Conservation (phyloP, 1,284 basidiomycete species). For the Rhodotorula mucilaginosa region DNA sequence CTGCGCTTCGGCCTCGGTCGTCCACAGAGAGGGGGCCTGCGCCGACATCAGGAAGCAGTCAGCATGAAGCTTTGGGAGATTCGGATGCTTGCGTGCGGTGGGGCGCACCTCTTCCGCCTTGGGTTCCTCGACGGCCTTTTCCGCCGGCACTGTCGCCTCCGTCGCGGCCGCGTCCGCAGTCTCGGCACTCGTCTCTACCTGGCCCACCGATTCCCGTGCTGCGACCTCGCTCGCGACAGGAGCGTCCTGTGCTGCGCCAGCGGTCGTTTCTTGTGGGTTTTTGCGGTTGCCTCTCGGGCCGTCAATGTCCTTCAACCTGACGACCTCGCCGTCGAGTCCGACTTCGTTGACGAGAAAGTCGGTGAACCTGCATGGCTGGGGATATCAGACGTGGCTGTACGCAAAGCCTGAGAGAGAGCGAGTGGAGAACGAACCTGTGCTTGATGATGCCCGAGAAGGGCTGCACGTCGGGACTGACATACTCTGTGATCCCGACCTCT, state of each 20-base stretch:
- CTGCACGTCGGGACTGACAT: slow-evolving; percentile 67
- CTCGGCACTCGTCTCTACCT: background rate
- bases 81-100: no score
- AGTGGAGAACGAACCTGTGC: slow-evolving; percentile 64
- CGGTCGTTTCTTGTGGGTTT: background rate
- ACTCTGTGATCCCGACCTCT: slow-evolving; percentile 88
- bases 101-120: slow-evolving; percentile 3
- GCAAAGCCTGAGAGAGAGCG: background rate
- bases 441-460: slow-evolving; percentile 88
- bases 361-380: slow-evolving; percentile 68
- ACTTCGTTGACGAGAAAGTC: slow-evolving; percentile 92
- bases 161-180: background rate
- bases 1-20: background rate
- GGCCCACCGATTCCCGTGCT: no score
- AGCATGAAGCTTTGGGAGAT: no score
- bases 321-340: slow-evolving; percentile 69
- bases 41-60: rapidly evolving
- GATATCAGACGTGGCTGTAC: background rate
- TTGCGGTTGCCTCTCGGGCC: slow-evolving; percentile 52
- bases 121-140: background rate
- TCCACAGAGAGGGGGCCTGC: slow-evolving; percentile 18
- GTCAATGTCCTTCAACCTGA: slow-evolving; percentile 72
- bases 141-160: background rate
- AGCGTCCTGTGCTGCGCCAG: background rate
- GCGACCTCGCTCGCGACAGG: background rate